A percentile compares a stretch with the other conserved stretches of the same genome.
These are phyloP conservation scores for Agaricus blazei DNA, from an alignment of 768 basidiomycete genomes.

Conservation along the genomic window DNA sequence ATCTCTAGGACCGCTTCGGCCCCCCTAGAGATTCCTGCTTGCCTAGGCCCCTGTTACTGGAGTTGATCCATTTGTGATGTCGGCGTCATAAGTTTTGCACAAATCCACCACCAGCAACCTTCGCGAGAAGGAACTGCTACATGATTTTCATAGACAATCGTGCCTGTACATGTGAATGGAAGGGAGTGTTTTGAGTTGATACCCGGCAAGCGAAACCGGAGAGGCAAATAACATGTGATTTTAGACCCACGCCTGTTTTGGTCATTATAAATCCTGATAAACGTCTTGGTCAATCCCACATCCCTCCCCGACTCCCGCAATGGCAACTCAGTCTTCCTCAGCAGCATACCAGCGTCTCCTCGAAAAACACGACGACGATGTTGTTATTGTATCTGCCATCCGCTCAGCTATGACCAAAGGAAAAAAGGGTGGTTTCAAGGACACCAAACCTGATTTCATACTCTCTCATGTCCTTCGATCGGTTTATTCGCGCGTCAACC, in stretches of 20 bases:
- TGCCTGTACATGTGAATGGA: no score
- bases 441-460: slow-evolving; percentile 79
- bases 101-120: no score
- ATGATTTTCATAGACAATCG: no score
- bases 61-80: no score
- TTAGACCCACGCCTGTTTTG: not conserved
- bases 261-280: slow-evolving; percentile 9
- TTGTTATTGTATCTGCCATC: slow-evolving; percentile 86
- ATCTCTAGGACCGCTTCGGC: no score
- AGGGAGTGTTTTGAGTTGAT: not conserved
- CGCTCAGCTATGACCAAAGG: slow-evolving; percentile 91
- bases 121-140: no score
- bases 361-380: slow-evolving; percentile 74
- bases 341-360: slow-evolving; percentile 56
- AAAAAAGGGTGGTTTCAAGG: slow-evolving; percentile 87
- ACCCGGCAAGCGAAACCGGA: not conserved
- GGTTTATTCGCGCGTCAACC: slow-evolving; percentile 57
- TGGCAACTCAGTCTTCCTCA: slow-evolving; percentile 29
- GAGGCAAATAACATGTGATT: slow-evolving; percentile 5
- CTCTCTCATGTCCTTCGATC: slow-evolving; percentile 74
- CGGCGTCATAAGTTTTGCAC: no score
- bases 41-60: no score
- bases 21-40: no score
- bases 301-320: slow-evolving; percentile 15
- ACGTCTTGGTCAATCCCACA: slow-evolving; percentile 1